A percentile compares a stretch with the other conserved stretches of the same genome.
Conservation (phyloP, 257 asterid genomes). For the Knoxia roxburghii region DNA sequence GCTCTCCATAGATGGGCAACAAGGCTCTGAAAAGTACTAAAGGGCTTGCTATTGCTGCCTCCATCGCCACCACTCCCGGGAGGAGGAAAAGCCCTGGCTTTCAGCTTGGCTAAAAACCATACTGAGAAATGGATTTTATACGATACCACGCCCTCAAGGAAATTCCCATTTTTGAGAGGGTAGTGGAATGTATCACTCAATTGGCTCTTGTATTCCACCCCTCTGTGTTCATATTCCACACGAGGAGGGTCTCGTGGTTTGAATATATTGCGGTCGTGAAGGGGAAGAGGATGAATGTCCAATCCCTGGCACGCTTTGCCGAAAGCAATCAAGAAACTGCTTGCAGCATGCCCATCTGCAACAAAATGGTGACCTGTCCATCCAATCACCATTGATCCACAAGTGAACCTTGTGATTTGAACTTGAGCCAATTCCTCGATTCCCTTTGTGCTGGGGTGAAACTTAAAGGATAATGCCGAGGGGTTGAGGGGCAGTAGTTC, state of each 20-base stretch:
- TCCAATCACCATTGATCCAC: conserved; percentile 79
- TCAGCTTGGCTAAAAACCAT: conserved; percentile 53
- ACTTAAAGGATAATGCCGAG: conserved; percentile 42
- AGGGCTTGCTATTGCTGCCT: conserved; percentile 37
- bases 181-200: conserved; percentile 26
- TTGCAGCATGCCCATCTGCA: conserved; percentile 69
- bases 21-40: conserved; percentile 71
- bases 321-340: conserved; percentile 80
- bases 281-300: conserved; percentile 40
- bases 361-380: conserved; percentile 74
- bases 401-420: conserved; percentile 66
- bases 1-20: conserved; percentile 84
- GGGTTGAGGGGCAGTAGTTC: conserved; percentile 37
- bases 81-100: conserved; percentile 58
- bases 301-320: conserved; percentile 62
- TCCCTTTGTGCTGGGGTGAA: conserved; percentile 56
- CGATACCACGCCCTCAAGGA: conserved; percentile 43
- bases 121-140: conserved; percentile 54
- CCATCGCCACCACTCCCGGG: too few species aligned
- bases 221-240: conserved; percentile 56
- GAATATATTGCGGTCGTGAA: conserved; percentile 52
- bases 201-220: conserved; percentile 43
- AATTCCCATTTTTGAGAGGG: conserved; percentile 31
- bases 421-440: conserved; percentile 64
- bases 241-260: conserved; percentile 48